Evolutionary conservation across 2,329 filamentous ascomycete genomes (phyloP).

Genomic region (Beauveria sp.): DNA sequence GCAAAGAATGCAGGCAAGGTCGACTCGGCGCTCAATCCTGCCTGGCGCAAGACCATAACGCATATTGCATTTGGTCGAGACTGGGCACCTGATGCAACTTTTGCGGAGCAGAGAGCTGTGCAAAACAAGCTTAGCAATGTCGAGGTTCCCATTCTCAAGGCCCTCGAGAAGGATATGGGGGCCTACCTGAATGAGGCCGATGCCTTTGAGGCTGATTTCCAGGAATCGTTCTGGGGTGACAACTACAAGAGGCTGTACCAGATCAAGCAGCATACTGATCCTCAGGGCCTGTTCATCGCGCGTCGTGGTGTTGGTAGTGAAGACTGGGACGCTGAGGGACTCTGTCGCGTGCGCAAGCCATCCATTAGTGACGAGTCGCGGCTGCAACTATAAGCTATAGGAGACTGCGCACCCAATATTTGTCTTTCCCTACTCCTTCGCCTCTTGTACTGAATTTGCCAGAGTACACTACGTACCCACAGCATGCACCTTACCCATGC

Average conservation of each 20-base stretch:
- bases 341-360: slow-evolving; percentile 1
- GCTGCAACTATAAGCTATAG: neutral
- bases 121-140: slow-evolving; percentile 23
- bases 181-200: slow-evolving; percentile 27
- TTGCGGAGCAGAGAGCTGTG: slow-evolving; percentile 19
- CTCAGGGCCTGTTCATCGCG: slow-evolving; percentile 28
- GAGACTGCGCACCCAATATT: neutral
- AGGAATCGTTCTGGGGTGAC: slow-evolving; percentile 28
- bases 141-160: slow-evolving; percentile 17
- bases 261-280: slow-evolving; percentile 29
- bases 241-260: slow-evolving; percentile 27
- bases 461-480: no score
- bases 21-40: slow-evolving; percentile 32
- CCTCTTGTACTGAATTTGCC: no score
- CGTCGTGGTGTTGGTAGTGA: slow-evolving; percentile 30
- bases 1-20: slow-evolving; percentile 17
- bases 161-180: slow-evolving; percentile 19
- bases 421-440: no score
- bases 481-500: no score
- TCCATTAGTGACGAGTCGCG: neutral
- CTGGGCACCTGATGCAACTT: slow-evolving; percentile 20
- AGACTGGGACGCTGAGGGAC: slow-evolving; percentile 23
- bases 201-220: slow-evolving; percentile 28
- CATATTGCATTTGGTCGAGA: slow-evolving; percentile 23
- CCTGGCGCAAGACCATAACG: slow-evolving; percentile 32